A percentile compares a stretch with the other conserved stretches of the same genome.
Evolutionary conservation across 225 moss, liverwort and hornwort genomes (phyloP).

Genomic region (Anthoceros angustus): DNA sequence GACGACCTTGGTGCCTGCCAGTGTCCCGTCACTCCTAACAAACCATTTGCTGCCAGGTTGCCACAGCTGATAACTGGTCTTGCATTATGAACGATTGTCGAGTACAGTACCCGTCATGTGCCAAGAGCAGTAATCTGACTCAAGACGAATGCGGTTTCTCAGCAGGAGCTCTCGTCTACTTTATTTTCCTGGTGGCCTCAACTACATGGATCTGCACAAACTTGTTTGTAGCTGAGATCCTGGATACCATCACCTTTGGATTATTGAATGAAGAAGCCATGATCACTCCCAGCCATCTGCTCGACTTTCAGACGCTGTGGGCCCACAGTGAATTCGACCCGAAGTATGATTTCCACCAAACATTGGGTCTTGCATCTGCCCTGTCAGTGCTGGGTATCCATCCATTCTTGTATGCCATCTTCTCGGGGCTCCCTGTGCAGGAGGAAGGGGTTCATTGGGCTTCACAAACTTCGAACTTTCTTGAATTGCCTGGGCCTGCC

Average conservation of each 20-base stretch:
- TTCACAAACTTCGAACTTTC: constrained; percentile 61
- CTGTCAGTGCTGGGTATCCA: too few relatives aligned
- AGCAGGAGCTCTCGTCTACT: constrained; percentile 36
- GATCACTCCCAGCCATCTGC: constrained; percentile 51
- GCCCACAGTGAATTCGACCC: constrained; percentile 51
- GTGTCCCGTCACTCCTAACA: not conserved
- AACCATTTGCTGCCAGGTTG: constrained; percentile 25
- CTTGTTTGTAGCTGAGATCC: constrained; percentile 79
- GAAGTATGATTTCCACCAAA: constrained; percentile 15
- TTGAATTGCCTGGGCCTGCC: constrained; percentile 49
- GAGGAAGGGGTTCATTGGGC: constrained; percentile 59
- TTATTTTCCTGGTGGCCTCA: constrained; percentile 42
- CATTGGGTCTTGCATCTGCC: not conserved
- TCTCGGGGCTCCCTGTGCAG: constrained; percentile 15
- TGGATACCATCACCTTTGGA: constrained; percentile 78
- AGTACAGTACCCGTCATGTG: constrained; percentile 29
- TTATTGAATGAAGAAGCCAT: constrained; percentile 69
- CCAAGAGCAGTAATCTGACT: constrained; percentile 18
- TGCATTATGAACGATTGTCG: constrained; percentile 59
- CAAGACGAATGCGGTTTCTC: constrained; percentile 41
- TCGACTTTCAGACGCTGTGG: constrained; percentile 47
- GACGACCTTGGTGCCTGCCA: not conserved
- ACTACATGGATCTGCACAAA: constrained; percentile 68
- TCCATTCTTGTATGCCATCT: not conserved
- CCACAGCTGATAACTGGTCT: constrained; percentile 91